Percentiles rank a stretch among this genome's conserved stretches.
Evolutionary conservation across 345 rosid genomes (phyloP).

Genomic region (Sonneratia caseolaris): DNA sequence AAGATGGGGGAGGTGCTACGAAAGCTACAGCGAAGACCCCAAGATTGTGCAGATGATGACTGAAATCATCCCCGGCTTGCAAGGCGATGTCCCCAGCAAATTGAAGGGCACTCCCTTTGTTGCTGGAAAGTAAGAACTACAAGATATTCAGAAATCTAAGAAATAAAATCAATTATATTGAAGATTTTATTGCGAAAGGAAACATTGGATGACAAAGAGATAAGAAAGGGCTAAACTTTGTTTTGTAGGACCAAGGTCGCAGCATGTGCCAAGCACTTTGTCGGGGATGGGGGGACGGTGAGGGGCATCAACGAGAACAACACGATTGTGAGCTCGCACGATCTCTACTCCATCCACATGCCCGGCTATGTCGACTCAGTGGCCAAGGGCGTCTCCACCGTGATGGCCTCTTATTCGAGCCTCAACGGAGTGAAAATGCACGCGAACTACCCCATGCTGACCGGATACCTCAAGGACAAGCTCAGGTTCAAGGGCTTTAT

Average conservation of each 20-base stretch:
- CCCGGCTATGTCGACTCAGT: conserved; percentile 58
- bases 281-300: conserved; percentile 89
- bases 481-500: conserved; percentile 29
- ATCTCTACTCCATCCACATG: conserved; percentile 55
- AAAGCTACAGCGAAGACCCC: conserved; percentile 86
- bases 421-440: conserved; percentile 89
- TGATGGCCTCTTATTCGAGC: conserved; percentile 89
- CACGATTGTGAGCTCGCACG: conserved; percentile 40
- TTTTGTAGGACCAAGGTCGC: conserved; percentile 56
- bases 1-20: conserved; percentile 94
- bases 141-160: no score
- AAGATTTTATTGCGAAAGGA: no score
- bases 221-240: background rate
- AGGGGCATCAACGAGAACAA: conserved; percentile 66
- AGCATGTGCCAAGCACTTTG: conserved; percentile 89
- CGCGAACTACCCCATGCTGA: conserved; percentile 46
- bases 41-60: conserved; percentile 64
- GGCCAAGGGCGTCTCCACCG: conserved; percentile 62
- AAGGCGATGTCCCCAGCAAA: conserved; percentile 61
- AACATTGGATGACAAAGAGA: no score
- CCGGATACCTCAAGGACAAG: conserved; percentile 37
- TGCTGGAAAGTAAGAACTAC: conserved; percentile 53
- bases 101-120: conserved; percentile 52
- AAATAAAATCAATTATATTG: no score
- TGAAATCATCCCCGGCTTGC: conserved; percentile 63